Base-by-base conservation (phyloP, 2,329 filamentous ascomycete genomes). In the Anisogramma anomala region DNA sequence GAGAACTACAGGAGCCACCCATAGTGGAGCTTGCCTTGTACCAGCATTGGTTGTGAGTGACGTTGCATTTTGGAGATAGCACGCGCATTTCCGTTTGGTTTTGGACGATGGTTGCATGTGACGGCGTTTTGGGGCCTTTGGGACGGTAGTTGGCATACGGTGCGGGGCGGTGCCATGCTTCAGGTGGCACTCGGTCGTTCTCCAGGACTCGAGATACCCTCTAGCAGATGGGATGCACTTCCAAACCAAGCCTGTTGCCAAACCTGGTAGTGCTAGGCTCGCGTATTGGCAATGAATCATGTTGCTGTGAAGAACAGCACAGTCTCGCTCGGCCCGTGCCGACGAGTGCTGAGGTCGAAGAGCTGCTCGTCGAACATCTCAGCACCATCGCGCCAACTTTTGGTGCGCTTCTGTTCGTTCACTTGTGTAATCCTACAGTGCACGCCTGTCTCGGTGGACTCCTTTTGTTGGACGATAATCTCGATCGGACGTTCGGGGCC, bases 161-260 rank as follows among this genome's bases (percentile, higher is more conserved):
- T n/a, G n/a, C n/a, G n/a, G n/a, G n/a, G n/a, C n/a, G n/a, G n/a
- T n/a, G n/a, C n/a, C n/a, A n/a, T n/a, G 18, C 35, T 27, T 39
- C 40, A 39, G 28, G 40, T 43, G 36, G 43, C 30, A 40, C 36
- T 36, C 23, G 11, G n/a, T 41, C 15, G 36, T 30, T 14, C 36
- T 43, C 36, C 40, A 20, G 43, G 36, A 36, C n/a, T n/a, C 33
- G 42, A 36, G 43, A 46, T 46, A 46, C 43, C 43, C 43, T 22
- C 17, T 27, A 39, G 26, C 17, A 38, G 43, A 43, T 39, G 33
- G 31, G n/a, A n/a, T n/a, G n/a, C n/a, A n/a, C n/a, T n/a, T n/a
- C n/a, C n/a, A n/a, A n/a, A n/a, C n/a, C 17, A 36, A 15, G 11
- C 23, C 8, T 27, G 13, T 15, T n/a, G 32, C 4, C 6, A 11